Conservation (phyloP, 192 early-diverging fungal species). For the Tieghemiomyces parasiticus region DNA sequence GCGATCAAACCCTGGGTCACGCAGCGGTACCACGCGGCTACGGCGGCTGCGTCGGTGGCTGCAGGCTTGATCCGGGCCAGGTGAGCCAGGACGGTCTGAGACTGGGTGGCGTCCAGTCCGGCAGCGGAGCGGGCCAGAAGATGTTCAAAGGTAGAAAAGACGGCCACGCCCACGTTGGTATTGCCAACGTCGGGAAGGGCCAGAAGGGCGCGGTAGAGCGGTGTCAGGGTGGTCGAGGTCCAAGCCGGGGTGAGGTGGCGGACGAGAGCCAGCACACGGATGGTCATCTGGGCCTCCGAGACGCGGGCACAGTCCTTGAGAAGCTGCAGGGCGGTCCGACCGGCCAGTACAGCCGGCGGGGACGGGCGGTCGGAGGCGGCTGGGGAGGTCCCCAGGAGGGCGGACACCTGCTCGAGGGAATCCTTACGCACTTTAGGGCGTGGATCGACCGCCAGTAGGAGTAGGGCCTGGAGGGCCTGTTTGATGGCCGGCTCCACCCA, state of each 20-base stretch:
- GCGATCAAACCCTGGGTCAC: not conserved
- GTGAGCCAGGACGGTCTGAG: constrained; percentile 10
- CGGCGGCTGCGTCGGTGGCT: not conserved
- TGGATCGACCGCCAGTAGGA: constrained; percentile 62
- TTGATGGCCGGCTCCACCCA: constrained; percentile 58
- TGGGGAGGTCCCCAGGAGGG: constrained; percentile 55
- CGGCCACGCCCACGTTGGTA: constrained; percentile 25
- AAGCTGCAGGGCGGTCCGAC: constrained; percentile 43
- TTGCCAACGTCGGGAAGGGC: constrained; percentile 60
- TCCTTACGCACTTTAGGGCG: constrained; percentile 82
- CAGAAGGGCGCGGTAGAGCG: constrained; percentile 57
- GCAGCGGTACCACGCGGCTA: not conserved
- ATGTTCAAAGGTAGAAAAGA: constrained; percentile 40
- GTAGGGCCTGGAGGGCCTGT: constrained; percentile 53
- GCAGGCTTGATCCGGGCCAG: not conserved
- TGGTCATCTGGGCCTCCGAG: constrained; percentile 33
- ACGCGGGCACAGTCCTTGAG: constrained; percentile 38
- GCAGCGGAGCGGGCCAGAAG: constrained; percentile 43
- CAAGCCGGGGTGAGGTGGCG: constrained; percentile 41
- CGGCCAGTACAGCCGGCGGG: constrained; percentile 45
- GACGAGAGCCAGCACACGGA: constrained; percentile 56
- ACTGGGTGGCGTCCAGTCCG: constrained; percentile 19
- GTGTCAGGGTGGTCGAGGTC: constrained; percentile 13
- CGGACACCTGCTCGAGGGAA: constrained; percentile 68
- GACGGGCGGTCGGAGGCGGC: constrained; percentile 47